Percentiles rank a stretch among this genome's conserved stretches.
Conservation (phyloP, 2,329 filamentous ascomycete species). For the Ophiostoma ips region DNA sequence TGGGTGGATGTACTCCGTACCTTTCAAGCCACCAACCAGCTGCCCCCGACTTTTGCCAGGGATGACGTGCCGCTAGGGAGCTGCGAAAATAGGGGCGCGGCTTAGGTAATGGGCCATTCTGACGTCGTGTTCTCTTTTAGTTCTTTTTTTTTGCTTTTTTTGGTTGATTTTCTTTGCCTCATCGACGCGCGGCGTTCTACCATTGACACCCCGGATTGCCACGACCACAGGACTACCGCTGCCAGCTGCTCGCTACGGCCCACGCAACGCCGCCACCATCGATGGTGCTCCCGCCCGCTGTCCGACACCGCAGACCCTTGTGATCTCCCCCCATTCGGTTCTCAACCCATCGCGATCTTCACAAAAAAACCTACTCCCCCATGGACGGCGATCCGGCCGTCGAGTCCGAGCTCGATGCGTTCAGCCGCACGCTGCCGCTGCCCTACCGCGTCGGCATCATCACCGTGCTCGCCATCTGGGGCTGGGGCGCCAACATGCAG, state of each 20-base stretch:
- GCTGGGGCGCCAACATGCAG: conserved; percentile 86
- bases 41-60: too few species aligned
- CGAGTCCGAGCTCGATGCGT: conserved; percentile 62
- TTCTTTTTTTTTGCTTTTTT: not conserved
- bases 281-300: too few species aligned
- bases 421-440: conserved; percentile 75
- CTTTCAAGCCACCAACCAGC: too few species aligned
- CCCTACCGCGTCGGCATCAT: conserved; percentile 83
- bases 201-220: too few species aligned
- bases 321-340: too few species aligned
- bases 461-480: conserved; percentile 78
- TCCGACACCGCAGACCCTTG: too few species aligned
- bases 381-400: conserved; percentile 66
- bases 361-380: conserved; percentile 7
- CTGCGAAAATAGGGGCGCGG: not conserved
- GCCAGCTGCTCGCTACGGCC: too few species aligned
- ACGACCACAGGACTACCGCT: too few species aligned
- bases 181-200: too few species aligned
- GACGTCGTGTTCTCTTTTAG: conserved; percentile 8
- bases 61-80: not conserved
- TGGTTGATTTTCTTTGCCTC: too few species aligned
- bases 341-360: not conserved
- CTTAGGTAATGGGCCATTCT: not conserved
- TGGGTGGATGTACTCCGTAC: not conserved
- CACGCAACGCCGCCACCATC: too few species aligned